phyloP scores from a whole-genome alignment of 257 asterid genomes.

The Prunella vulgaris region DNA sequence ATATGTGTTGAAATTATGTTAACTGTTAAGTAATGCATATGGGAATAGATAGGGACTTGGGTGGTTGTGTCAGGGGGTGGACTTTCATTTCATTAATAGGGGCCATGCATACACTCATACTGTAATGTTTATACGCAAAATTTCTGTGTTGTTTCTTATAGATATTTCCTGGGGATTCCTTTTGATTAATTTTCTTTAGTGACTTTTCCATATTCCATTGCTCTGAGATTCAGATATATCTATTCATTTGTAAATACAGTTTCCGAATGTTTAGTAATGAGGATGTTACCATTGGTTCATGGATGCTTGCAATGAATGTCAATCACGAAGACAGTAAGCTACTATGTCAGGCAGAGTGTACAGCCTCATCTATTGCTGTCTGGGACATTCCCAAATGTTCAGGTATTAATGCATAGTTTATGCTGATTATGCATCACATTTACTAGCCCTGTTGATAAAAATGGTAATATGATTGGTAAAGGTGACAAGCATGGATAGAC shows the following conservation, averaged over 20 bases:
- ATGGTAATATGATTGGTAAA: background rate
- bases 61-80: too few species aligned
- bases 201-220: background rate
- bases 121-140: background rate
- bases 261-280: constrained; percentile 98
- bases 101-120: background rate
- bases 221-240: background rate
- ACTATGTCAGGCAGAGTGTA: constrained; percentile 68
- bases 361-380: constrained; percentile 75
- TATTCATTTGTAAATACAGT: constrained; percentile 37
- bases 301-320: constrained; percentile 99
- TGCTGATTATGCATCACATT: constrained; percentile 4
- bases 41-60: background rate
- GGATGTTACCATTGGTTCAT: constrained; percentile 97
- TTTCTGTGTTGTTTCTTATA: background rate
- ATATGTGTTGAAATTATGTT: background rate
- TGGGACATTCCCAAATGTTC: constrained; percentile 99
- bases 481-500: background rate
- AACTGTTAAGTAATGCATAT: background rate
- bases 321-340: constrained; percentile 66
- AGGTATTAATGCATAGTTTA: constrained; percentile 35
- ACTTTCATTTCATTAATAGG: too few species aligned
- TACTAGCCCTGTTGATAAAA: background rate
- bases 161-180: background rate
- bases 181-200: background rate